A percentile compares a stretch with the other conserved stretches of the same genome.
Conservation (phyloP, 1,139 yeast genomes). For the Maudiozyma humilis region DNA sequence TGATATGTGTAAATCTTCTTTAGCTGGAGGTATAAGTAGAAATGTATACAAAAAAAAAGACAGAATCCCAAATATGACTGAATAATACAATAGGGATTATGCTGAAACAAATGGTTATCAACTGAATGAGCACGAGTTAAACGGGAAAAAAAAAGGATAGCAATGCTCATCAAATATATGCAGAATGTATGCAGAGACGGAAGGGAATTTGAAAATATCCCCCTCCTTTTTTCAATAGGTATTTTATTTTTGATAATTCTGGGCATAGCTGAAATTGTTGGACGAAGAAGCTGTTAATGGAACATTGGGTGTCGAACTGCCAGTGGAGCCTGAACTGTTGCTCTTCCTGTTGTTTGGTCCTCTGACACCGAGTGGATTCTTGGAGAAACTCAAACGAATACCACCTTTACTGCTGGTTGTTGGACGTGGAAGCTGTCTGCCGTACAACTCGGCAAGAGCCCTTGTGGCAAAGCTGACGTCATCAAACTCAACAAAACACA, state of each 20-base stretch:
- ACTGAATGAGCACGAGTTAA: no score
- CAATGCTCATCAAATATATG: no score
- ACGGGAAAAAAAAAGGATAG: not conserved
- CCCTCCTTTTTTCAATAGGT: no score
- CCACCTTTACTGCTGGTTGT: slow-evolving; percentile 77
- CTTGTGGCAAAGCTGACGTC: slow-evolving; percentile 89
- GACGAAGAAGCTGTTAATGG: not conserved
- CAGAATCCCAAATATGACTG: not conserved
- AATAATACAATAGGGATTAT: not conserved
- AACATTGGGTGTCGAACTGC: slow-evolving; percentile 1
- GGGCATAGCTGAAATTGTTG: slow-evolving; percentile 2
- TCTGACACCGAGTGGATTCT: slow-evolving; percentile 93
- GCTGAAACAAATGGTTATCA: no score
- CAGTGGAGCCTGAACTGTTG: slow-evolving; percentile 9
- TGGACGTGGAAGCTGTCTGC: slow-evolving; percentile 67
- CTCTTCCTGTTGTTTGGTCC: slow-evolving; percentile 38
- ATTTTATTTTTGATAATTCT: slow-evolving; percentile 2
- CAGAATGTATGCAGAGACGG: no score
- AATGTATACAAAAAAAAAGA: not conserved
- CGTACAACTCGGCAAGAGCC: slow-evolving; percentile 88
- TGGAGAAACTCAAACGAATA: slow-evolving; percentile 83
- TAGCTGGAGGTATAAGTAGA: not conserved
- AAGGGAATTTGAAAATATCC: no score
- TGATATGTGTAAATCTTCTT: not conserved
- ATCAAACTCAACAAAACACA: slow-evolving; percentile 98